A percentile compares a stretch with the other conserved stretches of the same genome.
Evolutionary conservation across 164 flowering plant genomes (phyloP).

Genomic region (Amborella trichopoda): DNA sequence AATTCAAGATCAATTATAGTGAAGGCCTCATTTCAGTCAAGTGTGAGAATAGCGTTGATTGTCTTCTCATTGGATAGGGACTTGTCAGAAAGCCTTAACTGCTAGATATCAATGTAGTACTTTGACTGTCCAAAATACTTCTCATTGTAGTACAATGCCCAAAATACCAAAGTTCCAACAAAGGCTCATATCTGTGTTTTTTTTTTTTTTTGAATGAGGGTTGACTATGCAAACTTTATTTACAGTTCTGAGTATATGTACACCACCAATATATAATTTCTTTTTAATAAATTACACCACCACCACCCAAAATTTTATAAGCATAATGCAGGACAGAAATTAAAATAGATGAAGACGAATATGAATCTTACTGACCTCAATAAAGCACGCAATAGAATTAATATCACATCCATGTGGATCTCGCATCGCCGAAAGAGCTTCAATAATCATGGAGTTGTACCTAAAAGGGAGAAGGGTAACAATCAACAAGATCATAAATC

Average conservation of each 20-base stretch:
- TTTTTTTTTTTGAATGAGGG: not conserved
- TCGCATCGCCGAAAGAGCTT: conserved; percentile 49
- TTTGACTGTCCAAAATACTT: too few relatives aligned
- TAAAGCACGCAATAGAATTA: conserved; percentile 30
- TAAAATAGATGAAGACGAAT: not conserved
- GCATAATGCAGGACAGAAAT: not conserved
- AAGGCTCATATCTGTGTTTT: not conserved
- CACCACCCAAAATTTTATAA: not conserved
- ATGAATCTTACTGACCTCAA: conserved; percentile 38
- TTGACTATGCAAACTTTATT: not conserved
- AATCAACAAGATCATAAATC: too few relatives aligned
- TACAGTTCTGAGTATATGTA: not conserved
- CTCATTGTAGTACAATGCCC: too few relatives aligned
- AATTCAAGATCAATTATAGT: too few relatives aligned
- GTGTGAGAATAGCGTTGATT: too few relatives aligned
- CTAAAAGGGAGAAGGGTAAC: conserved; percentile 18
- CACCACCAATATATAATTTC: not conserved
- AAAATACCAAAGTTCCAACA: not conserved
- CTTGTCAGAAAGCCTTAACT: too few relatives aligned
- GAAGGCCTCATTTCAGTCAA: too few relatives aligned
- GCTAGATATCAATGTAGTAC: too few relatives aligned
- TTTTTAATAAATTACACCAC: not conserved
- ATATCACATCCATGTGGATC: conserved; percentile 58
- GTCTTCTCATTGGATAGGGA: too few relatives aligned
- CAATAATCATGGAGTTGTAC: conserved; percentile 46